A percentile compares a stretch with the other conserved stretches of the same genome.
Evolutionary conservation across 257 asterid genomes (phyloP).

Genomic region (Marsdenia floribunda): DNA sequence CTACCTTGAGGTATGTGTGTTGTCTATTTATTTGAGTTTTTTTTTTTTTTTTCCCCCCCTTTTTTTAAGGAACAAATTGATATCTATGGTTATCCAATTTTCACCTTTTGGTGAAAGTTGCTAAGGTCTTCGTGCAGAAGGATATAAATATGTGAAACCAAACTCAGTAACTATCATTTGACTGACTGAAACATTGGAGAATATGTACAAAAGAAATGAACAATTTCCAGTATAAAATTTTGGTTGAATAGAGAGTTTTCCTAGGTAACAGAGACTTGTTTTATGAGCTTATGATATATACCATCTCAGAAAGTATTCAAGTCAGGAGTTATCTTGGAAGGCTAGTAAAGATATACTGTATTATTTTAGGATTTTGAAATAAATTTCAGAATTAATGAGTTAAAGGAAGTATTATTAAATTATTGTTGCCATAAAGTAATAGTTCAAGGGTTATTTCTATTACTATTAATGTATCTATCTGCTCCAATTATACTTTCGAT

Average conservation of each 20-base stretch:
- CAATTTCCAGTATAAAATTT: background rate
- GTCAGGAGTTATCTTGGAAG: background rate
- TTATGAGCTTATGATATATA: background rate
- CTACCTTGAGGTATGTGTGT: conserved; percentile 74
- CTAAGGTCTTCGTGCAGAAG: background rate
- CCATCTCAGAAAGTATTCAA: background rate
- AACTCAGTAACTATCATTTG: background rate
- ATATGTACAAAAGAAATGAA: background rate
- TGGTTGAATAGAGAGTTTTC: background rate
- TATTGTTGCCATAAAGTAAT: background rate
- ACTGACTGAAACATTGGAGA: background rate
- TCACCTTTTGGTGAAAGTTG: no score
- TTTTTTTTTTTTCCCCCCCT: background rate
- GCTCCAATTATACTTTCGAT: background rate
- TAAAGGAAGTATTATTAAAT: background rate
- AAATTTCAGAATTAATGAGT: background rate
- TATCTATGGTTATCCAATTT: background rate
- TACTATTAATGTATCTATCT: background rate
- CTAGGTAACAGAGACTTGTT: background rate
- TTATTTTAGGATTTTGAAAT: background rate
- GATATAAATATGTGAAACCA: background rate
- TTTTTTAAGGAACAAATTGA: background rate
- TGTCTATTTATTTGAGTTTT: background rate
- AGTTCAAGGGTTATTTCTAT: background rate
- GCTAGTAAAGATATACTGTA: background rate